A percentile compares a stretch with the other conserved stretches of the same genome.
Evolutionary conservation across 306 rosid genomes (phyloP).

Genomic region (Vigna angularis): DNA sequence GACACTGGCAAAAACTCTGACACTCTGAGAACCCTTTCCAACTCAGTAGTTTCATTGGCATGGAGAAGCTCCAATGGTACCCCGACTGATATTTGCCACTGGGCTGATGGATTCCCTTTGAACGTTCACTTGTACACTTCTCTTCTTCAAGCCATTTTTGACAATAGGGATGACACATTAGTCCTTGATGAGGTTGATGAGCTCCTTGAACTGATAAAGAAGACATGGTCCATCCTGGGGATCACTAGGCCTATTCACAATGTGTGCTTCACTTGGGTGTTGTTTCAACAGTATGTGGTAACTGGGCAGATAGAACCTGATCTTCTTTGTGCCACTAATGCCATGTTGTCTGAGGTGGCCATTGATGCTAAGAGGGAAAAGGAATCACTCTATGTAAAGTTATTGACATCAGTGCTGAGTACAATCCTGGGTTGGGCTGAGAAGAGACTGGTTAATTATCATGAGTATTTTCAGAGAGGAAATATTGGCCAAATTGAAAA

Average conservation of each 20-base stretch:
- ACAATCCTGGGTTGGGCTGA: conserved; percentile 85
- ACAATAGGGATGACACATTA: conserved; percentile 76
- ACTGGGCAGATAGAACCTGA: conserved; percentile 83
- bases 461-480: conserved; percentile 76
- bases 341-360: conserved; percentile 80
- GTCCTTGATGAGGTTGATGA: conserved; percentile 97
- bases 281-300: conserved; percentile 75
- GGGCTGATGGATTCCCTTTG: conserved; percentile 95
- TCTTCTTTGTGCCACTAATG: conserved; percentile 80
- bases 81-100: conserved; percentile 88
- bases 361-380: conserved; percentile 74
- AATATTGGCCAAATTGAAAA: conserved; percentile 70
- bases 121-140: conserved; percentile 72
- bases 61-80: conserved; percentile 84
- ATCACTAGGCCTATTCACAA: conserved; percentile 72
- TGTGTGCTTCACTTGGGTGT: conserved; percentile 83
- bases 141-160: conserved; percentile 81
- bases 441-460: conserved; percentile 72
- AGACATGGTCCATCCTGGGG: conserved; percentile 87
- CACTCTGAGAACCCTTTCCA: conserved; percentile 83
- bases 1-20: conserved; percentile 89
- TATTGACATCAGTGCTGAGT: conserved; percentile 67
- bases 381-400: conserved; percentile 62
- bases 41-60: conserved; percentile 84
- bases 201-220: conserved; percentile 85